phyloP scores from a whole-genome alignment of 2,329 filamentous ascomycete species.

The Penicillium fuscoglaucum region DNA sequence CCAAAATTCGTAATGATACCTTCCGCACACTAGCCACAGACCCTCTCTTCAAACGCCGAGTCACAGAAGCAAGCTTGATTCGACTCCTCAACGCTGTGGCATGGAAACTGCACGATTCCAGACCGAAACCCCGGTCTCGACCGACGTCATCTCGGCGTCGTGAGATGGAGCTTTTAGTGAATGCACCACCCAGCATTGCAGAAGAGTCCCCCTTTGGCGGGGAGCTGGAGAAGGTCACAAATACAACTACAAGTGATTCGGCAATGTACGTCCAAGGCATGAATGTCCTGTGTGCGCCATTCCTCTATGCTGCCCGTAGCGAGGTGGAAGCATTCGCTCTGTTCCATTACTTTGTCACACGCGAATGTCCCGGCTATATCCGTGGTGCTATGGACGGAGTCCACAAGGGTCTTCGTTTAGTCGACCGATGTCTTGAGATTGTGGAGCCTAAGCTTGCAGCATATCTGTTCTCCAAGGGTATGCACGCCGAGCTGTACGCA shows the following conservation, averaged over 20 bases:
- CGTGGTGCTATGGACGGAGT: conserved; percentile 96
- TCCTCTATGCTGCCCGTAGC: conserved; percentile 89
- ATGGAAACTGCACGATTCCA: conserved; percentile 85
- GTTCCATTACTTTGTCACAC: conserved; percentile 83
- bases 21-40: conserved; percentile 96
- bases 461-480: conserved; percentile 80
- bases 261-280: conserved; percentile 97
- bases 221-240: conserved; percentile 16
- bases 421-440: conserved; percentile 87
- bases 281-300: conserved; percentile 95
- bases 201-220: conserved; percentile 53
- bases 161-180: conserved; percentile 46
- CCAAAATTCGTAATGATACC: conserved; percentile 97
- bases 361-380: conserved; percentile 90
- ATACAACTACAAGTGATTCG: conserved; percentile 57
- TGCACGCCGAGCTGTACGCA: conserved; percentile 92
- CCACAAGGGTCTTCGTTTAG: conserved; percentile 83
- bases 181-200: conserved; percentile 40
- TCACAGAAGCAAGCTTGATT: conserved; percentile 93
- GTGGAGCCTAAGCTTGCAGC: conserved; percentile 85
- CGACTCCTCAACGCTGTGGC: conserved; percentile 92
- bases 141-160: conserved; percentile 48
- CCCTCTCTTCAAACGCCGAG: conserved; percentile 90
- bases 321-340: conserved; percentile 93
- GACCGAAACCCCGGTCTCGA: conserved; percentile 47